Evolutionary conservation across 805 yeast genomes (phyloP), one percentile per base, ranked within the genome.

Genomic region (Wickerhamomyces chambardii): DNA sequence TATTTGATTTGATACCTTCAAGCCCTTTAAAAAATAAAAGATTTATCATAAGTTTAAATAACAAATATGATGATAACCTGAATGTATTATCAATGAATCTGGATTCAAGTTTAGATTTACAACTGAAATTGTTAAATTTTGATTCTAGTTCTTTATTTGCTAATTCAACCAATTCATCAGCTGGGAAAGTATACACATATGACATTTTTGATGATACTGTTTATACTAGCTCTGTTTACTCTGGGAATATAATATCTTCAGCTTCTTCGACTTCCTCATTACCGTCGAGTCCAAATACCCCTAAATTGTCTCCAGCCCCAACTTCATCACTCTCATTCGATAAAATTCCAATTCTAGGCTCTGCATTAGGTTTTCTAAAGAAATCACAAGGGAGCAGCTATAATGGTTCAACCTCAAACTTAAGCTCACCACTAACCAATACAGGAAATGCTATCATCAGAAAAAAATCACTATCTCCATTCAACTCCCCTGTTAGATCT

Each of bases 121-220:
- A 24, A 24, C 24, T 21, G 10, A 7, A 21, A 21, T 10, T 21
- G 10, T 14, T 12, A 14, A 24, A 7, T 14, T 24, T 24, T 8
- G 12, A 24, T 8, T 19, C 22, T 19, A 19, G 7, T 19, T 19
- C 22, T 8, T 7, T 4, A 8, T 7, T 8, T 19, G 10, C 10
- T 19, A 19, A 19, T 19, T 8, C 10, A 8, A 19, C 10, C 10
- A 19, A 19, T 19, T 8, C 7, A 19, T 8, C 22, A 8, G 10
- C 22, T 19, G n/a, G n/a, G n/a, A 19, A 19, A 19, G 22, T 7
- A 1, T 78, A 74, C 50, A 70, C 83, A 0, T 78, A 66, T 51
- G 85, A 78, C 43, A 66, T 78, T 3, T 65, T 78, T 34, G 85
- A 78, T 51, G 85, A 78, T 45, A 78, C 82, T 1, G 65, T 75